These are phyloP conservation scores for Gnomoniopsis sp. DNA, from an alignment of 2,329 filamentous ascomycete genomes.

Conservation along the genomic window DNA sequence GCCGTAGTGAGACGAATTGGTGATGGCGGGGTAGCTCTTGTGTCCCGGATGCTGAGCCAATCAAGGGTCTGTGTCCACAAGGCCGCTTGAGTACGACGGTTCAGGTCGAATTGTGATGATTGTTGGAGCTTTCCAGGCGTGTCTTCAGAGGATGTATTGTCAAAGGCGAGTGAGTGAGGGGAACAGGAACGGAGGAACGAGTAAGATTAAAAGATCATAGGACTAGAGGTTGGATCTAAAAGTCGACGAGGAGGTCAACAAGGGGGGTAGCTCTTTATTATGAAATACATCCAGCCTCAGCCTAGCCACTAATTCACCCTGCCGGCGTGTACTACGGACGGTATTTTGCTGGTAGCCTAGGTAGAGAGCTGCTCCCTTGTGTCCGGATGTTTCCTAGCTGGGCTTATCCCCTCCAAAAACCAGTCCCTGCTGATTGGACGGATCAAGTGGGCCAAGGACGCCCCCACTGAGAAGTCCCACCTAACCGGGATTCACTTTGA, in stretches of 20 bases:
- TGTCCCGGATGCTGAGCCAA: background rate
- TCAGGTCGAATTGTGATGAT: background rate
- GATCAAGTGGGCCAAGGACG: background rate
- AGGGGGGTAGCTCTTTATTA: conserved; percentile 16
- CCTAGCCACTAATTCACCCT: no score
- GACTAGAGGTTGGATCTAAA: background rate
- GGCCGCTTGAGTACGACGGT: background rate
- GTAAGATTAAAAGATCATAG: background rate
- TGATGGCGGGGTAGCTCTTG: conserved; percentile 15
- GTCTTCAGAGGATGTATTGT: background rate
- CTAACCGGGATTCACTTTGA: conserved; percentile 11
- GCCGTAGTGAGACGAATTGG: background rate
- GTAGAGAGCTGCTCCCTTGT: conserved; percentile 10
- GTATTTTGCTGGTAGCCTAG: background rate
- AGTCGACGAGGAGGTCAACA: background rate
- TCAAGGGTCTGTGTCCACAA: background rate
- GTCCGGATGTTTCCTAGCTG: conserved; percentile 14
- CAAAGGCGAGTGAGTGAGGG: background rate
- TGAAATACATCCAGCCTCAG: background rate
- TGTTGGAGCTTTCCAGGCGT: background rate
- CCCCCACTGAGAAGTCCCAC: conserved; percentile 4
- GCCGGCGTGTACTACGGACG: no score
- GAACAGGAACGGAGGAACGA: background rate
- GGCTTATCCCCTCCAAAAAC: background rate
- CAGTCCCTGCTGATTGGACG: background rate